Evolutionary conservation across 495 filamentous ascomycete species (phyloP).

Genomic region (Evernia prunastri): DNA sequence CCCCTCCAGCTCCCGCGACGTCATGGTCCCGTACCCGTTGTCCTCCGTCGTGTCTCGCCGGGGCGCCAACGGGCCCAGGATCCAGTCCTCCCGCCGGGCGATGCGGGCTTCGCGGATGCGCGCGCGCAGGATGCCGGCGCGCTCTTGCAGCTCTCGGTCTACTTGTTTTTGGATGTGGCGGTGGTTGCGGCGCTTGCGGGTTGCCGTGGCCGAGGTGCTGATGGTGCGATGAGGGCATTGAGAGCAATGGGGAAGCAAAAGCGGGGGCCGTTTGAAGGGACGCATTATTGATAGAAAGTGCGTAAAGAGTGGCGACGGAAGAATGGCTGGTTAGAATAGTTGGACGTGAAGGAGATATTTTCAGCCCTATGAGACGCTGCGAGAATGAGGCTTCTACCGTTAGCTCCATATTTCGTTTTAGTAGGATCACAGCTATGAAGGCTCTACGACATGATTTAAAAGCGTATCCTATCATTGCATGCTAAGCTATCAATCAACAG

Average conservation of each 20-base stretch:
- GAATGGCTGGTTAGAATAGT: background rate
- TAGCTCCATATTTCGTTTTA: background rate
- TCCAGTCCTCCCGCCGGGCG: constrained; percentile 58
- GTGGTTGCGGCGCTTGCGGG: background rate
- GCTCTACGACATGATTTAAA: background rate
- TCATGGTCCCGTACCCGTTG: constrained; percentile 41
- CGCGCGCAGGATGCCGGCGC: background rate
- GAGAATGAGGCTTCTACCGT: background rate
- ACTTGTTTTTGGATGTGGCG: background rate
- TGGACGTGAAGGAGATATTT: background rate
- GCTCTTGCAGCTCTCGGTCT: background rate
- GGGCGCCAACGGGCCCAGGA: constrained; percentile 68
- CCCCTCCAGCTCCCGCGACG: background rate
- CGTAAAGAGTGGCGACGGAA: background rate
- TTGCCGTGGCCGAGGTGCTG: background rate
- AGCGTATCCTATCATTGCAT: background rate
- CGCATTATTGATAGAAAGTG: constrained; percentile 6
- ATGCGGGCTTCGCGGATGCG: constrained; percentile 3
- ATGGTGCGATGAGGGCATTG: background rate
- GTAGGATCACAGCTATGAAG: background rate
- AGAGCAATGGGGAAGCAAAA: background rate
- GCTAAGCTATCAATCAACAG: background rate
- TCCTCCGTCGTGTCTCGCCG: constrained; percentile 56
- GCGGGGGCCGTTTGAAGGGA: background rate
- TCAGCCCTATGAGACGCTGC: constrained; percentile 8